Evolutionary conservation across 306 rosid species (phyloP).

Genomic region (Inga leiocalycina): DNA sequence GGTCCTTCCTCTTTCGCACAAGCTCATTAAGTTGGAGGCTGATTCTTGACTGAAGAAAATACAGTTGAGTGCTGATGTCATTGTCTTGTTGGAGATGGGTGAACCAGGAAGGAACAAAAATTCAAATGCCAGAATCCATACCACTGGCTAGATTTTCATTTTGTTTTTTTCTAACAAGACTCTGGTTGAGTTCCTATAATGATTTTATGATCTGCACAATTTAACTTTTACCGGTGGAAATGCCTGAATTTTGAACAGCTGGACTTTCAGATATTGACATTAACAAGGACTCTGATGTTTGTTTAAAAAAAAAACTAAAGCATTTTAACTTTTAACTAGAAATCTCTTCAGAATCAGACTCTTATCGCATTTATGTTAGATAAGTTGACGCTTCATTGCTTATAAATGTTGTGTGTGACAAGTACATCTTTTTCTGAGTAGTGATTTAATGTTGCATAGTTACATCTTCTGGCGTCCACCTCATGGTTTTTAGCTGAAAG

Average conservation of each 20-base stretch:
- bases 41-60: background rate
- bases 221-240: background rate
- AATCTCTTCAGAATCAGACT: background rate
- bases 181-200: background rate
- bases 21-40: background rate
- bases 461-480: background rate
- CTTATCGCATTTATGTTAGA: background rate
- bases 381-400: background rate
- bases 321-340: background rate
- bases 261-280: background rate
- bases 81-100: background rate
- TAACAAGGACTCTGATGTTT: background rate
- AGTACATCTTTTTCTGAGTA: background rate
- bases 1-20: background rate
- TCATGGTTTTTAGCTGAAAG: background rate
- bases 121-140: background rate
- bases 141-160: background rate
- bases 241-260: background rate
- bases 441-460: background rate
- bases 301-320: background rate
- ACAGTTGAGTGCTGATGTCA: background rate
- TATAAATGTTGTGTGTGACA: background rate
- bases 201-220: background rate
- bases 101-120: background rate
- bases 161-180: background rate